phyloP scores from a whole-genome alignment of 2,329 filamentous ascomycete genomes.

The Fusarium austroafricanum region DNA sequence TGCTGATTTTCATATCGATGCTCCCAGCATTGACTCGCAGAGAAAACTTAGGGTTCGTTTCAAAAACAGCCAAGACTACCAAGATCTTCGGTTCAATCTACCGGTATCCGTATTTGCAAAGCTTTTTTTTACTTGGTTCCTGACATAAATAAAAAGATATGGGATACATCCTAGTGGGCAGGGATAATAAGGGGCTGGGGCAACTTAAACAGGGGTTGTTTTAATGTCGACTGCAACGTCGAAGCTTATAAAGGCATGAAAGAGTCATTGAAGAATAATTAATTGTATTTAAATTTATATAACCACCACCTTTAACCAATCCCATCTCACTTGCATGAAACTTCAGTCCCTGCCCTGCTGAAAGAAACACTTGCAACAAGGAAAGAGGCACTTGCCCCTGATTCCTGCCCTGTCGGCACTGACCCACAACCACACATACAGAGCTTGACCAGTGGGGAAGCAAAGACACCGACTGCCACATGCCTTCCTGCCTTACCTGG shows the following conservation, averaged over 20 bases:
- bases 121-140: slow-evolving; percentile 22
- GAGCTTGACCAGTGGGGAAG: slow-evolving; percentile 14
- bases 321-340: background rate
- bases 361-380: slow-evolving; percentile 10
- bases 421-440: background rate
- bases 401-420: slow-evolving; percentile 24
- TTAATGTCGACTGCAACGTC: slow-evolving; percentile 15
- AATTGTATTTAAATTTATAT: background rate
- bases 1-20: background rate
- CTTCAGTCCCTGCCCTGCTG: slow-evolving; percentile 1
- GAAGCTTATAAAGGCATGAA: background rate
- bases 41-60: background rate
- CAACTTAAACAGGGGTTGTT: slow-evolving; percentile 22
- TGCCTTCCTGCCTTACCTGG: slow-evolving; percentile 34
- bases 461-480: slow-evolving; percentile 28
- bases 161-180: slow-evolving; percentile 26
- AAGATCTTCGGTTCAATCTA: slow-evolving; percentile 6
- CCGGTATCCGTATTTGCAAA: slow-evolving; percentile 17
- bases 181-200: slow-evolving; percentile 29
- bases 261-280: background rate
- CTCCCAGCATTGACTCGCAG: background rate
- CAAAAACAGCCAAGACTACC: slow-evolving; percentile 6
- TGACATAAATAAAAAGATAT: slow-evolving; percentile 16
- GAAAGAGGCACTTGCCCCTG: slow-evolving; percentile 23
- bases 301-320: background rate